Percentiles rank a stretch among this genome's conserved stretches.
phyloP scores from a whole-genome alignment of 2,329 filamentous ascomycete genomes.

The Stagonosporopsis rhizophila region DNA sequence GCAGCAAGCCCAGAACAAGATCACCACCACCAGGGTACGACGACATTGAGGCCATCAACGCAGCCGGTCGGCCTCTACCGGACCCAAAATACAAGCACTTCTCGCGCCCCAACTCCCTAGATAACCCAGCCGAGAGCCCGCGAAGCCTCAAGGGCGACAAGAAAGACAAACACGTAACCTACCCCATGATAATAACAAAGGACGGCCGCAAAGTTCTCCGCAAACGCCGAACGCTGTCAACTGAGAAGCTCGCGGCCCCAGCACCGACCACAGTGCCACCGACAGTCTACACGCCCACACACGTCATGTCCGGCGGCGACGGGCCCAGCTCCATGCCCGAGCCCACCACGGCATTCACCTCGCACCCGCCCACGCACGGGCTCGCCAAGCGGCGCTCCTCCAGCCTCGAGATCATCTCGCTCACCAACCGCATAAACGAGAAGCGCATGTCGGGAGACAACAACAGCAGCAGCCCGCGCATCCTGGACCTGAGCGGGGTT shows the following conservation, averaged over 20 bases:
- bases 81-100: constrained; percentile 14
- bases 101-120: constrained; percentile 5
- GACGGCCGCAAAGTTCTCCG: constrained; percentile 14
- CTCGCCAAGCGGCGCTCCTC: constrained; percentile 9
- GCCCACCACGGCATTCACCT: constrained; percentile 3
- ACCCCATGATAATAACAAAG: constrained; percentile 15
- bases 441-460: constrained; percentile 15
- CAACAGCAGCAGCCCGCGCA: constrained; percentile 13
- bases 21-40: constrained; percentile 13
- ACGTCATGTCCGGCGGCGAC: constrained; percentile 13
- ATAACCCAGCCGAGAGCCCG: neutral
- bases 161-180: constrained; percentile 1
- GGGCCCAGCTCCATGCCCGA: constrained; percentile 12
- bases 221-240: neutral
- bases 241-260: neutral
- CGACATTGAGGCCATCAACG: constrained; percentile 7
- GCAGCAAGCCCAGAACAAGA: constrained; percentile 9
- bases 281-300: constrained; percentile 3
- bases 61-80: constrained; percentile 7
- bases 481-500: constrained; percentile 23
- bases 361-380: neutral
- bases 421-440: constrained; percentile 5
- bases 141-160: neutral
- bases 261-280: neutral
- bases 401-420: constrained; percentile 30